phyloP scores from a whole-genome alignment of 345 rosid species.

The Eucalyptus tenuipes region DNA sequence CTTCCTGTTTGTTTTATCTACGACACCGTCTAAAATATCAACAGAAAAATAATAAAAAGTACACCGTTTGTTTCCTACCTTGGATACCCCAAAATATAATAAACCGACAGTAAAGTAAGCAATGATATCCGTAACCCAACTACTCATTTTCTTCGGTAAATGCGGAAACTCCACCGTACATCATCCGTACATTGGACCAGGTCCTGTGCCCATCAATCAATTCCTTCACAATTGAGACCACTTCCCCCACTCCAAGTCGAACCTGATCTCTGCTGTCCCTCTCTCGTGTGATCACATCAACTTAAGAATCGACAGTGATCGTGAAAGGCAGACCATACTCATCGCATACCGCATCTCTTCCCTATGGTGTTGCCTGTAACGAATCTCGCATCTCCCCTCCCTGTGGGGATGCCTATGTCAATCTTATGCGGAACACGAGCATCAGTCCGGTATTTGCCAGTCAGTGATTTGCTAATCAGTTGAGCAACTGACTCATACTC shows the following conservation, averaged over 20 bases:
- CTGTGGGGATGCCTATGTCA: conserved; percentile 86
- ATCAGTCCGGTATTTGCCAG: not conserved
- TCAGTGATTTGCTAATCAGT: conserved; percentile 54
- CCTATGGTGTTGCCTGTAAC: too few species aligned
- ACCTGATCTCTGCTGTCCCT: conserved; percentile 91
- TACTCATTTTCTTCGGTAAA: conserved; percentile 17
- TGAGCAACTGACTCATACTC: conserved; percentile 68
- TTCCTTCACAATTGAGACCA: conserved; percentile 45
- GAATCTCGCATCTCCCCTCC: conserved; percentile 75
- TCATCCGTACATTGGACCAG: conserved; percentile 63
- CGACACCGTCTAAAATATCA: not conserved
- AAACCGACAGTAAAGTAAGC: not conserved
- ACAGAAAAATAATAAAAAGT: not conserved
- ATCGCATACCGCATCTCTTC: conserved; percentile 2
- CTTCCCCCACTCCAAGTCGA: conserved; percentile 51
- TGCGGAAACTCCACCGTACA: conserved; percentile 46
- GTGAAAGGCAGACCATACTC: conserved; percentile 96
- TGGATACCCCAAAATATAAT: not conserved
- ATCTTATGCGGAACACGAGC: conserved; percentile 73
- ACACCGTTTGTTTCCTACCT: not conserved
- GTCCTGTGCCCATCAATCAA: conserved; percentile 50
- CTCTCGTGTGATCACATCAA: conserved; percentile 71
- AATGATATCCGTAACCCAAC: not conserved
- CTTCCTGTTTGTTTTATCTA: not conserved
- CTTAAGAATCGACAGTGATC: conserved; percentile 56